Percentiles rank a stretch among this genome's conserved stretches.
phyloP scores from a whole-genome alignment of 176 grass and related monocot species.

The Rhipidocladum racemiflorum region DNA sequence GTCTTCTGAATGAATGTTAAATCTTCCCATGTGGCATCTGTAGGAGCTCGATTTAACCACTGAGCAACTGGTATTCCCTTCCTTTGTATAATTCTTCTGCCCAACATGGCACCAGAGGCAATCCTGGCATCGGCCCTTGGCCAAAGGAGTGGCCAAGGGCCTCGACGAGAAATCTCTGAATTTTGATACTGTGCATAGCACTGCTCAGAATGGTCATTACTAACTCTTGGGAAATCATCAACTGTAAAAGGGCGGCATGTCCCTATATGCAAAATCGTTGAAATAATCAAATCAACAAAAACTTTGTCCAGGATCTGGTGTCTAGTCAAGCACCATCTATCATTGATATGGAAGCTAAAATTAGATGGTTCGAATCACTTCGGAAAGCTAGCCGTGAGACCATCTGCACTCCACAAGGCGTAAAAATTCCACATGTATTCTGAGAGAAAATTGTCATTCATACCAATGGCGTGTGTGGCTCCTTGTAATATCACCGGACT shows the following conservation, averaged over 20 bases:
- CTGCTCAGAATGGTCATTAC: slow-evolving; percentile 23
- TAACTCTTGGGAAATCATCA: slow-evolving; percentile 26
- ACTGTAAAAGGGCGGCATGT: background rate
- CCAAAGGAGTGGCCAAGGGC: slow-evolving; percentile 10
- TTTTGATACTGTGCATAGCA: background rate
- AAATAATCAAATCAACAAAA: background rate
- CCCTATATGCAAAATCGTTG: slow-evolving; percentile 20
- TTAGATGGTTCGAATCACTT: too few species aligned
- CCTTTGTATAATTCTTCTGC: too few species aligned
- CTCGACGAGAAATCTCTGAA: background rate
- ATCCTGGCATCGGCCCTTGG: too few species aligned
- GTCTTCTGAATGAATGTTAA: too few species aligned
- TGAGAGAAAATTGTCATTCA: background rate
- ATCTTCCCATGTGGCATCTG: too few species aligned
- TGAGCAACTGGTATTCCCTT: too few species aligned
- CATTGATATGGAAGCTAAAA: too few species aligned
- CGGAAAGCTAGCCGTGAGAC: background rate
- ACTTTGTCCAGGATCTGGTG: background rate
- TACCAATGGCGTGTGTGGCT: background rate
- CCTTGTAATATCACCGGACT: too few species aligned
- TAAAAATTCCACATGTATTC: too few species aligned
- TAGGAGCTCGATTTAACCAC: too few species aligned
- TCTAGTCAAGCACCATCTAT: background rate
- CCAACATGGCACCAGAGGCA: too few species aligned
- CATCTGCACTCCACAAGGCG: background rate